Evolutionary conservation across 371 early-diverging fungal species (phyloP).

Genomic region (Actinomortierella wolfii): DNA sequence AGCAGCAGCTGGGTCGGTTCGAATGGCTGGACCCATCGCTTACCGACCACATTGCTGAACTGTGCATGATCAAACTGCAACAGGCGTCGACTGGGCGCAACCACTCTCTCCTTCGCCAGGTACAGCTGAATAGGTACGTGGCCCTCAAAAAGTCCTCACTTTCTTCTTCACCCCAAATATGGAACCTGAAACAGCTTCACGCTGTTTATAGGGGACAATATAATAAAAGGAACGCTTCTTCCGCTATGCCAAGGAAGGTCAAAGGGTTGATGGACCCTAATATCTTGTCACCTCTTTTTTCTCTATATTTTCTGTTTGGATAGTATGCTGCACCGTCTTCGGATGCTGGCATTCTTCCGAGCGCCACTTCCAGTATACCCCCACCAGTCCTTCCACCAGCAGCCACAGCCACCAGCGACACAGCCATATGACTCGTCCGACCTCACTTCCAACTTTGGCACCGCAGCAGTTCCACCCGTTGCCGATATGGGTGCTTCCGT

Average conservation of each 20-base stretch:
- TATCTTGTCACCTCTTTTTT: background rate
- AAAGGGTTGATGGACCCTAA: no score
- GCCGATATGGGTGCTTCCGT: slow-evolving; percentile 4
- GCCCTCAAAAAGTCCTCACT: no score
- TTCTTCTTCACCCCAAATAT: no score
- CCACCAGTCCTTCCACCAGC: background rate
- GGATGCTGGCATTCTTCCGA: slow-evolving; percentile 30
- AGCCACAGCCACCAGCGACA: background rate
- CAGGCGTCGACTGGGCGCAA: slow-evolving; percentile 24
- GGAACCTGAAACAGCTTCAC: no score
- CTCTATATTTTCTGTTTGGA: background rate
- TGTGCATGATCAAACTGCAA: slow-evolving; percentile 27
- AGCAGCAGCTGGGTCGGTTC: slow-evolving; percentile 8
- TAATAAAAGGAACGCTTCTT: no score
- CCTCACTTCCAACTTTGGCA: no score
- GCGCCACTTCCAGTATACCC: slow-evolving; percentile 1
- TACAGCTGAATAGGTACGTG: slow-evolving; percentile 31
- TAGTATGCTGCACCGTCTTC: slow-evolving; percentile 37
- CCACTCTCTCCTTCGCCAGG: slow-evolving; percentile 20
- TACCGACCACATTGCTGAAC: slow-evolving; percentile 19
- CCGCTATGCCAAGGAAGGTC: no score
- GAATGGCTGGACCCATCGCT: slow-evolving; percentile 18
- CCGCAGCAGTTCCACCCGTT: slow-evolving; percentile 14
- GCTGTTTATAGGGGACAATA: no score
- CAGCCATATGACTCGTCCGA: background rate